phyloP scores from a whole-genome alignment of 2,329 filamentous ascomycete genomes.

The Colletotrichum cuscutae region DNA sequence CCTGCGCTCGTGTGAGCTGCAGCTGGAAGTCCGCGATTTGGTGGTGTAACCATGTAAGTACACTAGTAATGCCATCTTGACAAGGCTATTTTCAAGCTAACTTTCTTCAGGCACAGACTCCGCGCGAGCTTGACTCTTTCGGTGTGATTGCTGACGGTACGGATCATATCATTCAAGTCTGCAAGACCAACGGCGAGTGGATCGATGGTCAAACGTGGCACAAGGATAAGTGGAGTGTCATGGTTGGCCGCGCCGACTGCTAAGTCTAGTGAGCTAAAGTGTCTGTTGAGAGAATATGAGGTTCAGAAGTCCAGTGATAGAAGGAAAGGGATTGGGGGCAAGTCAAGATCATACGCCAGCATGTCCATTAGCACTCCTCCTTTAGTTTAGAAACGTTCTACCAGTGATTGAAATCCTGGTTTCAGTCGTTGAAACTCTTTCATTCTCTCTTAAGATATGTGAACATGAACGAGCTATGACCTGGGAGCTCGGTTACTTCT shows the following conservation, averaged over 20 bases:
- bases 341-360: neutral
- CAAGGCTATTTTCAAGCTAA: neutral
- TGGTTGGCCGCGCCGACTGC: neutral
- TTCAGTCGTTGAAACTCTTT: neutral
- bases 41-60: constrained; percentile 28
- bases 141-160: constrained; percentile 15
- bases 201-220: constrained; percentile 5
- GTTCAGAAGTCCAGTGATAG: neutral
- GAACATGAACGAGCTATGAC: too few relatives aligned
- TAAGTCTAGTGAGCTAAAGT: neutral
- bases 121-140: neutral
- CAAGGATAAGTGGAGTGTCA: constrained; percentile 5
- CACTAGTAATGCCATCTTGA: neutral
- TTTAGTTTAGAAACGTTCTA: neutral
- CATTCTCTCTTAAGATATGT: too few relatives aligned
- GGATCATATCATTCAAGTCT: neutral
- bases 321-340: neutral
- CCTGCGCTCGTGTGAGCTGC: constrained; percentile 30
- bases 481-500: too few relatives aligned
- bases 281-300: neutral
- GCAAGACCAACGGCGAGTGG: neutral
- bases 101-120: neutral
- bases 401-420: too few relatives aligned
- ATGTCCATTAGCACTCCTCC: neutral
- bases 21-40: constrained; percentile 17